Evolutionary conservation across 176 grass and related monocot species (phyloP).

Genomic region (Triticum monococcum): DNA sequence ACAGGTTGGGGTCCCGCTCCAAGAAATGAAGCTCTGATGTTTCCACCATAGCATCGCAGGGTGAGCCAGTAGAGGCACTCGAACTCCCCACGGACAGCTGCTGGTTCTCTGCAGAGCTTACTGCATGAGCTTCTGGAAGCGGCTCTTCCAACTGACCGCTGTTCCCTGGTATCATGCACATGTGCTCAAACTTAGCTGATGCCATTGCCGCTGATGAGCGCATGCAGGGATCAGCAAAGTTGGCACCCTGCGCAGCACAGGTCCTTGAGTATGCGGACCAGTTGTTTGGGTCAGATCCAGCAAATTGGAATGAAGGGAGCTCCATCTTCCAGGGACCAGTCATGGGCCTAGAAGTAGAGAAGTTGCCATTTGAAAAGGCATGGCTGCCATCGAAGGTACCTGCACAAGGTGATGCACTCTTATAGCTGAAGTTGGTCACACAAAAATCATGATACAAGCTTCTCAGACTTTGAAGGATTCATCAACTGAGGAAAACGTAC

Average conservation of each 20-base stretch:
- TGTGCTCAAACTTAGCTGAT: slow-evolving; percentile 43
- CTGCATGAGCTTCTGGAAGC: slow-evolving; percentile 49
- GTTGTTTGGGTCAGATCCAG: slow-evolving; percentile 52
- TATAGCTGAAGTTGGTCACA: slow-evolving; percentile 38
- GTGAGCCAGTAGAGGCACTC: slow-evolving; percentile 38
- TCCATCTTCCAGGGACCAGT: slow-evolving; percentile 70
- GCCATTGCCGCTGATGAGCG: slow-evolving; percentile 31
- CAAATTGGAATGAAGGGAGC: slow-evolving; percentile 99
- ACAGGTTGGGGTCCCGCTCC: slow-evolving; percentile 28
- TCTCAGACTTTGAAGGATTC: slow-evolving; percentile 42
- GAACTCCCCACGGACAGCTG: slow-evolving; percentile 38
- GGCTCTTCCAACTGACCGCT: slow-evolving; percentile 64
- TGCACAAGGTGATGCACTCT: slow-evolving; percentile 36
- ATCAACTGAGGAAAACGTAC: slow-evolving; percentile 42
- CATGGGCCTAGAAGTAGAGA: slow-evolving; percentile 75
- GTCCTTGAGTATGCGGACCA: slow-evolving; percentile 33
- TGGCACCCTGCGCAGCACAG: slow-evolving; percentile 31
- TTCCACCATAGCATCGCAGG: slow-evolving; percentile 25
- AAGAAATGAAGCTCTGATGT: slow-evolving; percentile 30
- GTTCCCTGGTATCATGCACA: slow-evolving; percentile 32
- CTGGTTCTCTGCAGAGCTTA: slow-evolving; percentile 41
- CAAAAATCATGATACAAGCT: slow-evolving; percentile 33
- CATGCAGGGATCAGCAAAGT: slow-evolving; percentile 41
- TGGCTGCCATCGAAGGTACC: slow-evolving; percentile 45
- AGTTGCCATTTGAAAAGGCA: slow-evolving; percentile 71